A percentile compares a stretch with the other conserved stretches of the same genome.
phyloP scores from a whole-genome alignment of 371 early-diverging fungal species.

The Umbelopsis sp. region DNA sequence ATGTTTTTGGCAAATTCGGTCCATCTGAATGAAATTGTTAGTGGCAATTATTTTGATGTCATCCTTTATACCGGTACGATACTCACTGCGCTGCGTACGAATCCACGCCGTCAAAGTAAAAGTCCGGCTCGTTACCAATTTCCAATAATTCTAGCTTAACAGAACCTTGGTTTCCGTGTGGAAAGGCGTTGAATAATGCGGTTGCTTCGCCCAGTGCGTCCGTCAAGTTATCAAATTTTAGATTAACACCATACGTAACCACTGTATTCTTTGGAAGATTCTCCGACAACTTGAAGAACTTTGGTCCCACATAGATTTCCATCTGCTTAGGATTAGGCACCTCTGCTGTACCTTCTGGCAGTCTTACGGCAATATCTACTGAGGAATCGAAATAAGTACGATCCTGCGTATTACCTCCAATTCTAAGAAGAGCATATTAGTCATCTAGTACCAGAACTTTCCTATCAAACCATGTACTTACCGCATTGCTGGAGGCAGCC shows the following conservation, averaged over 20 bases:
- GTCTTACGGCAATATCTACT: conserved; percentile 7
- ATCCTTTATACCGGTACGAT: too few species aligned
- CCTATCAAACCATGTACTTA: not conserved
- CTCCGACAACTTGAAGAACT: not conserved
- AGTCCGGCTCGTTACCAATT: conserved; percentile 11
- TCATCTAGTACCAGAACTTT: too few species aligned
- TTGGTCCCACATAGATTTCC: conserved; percentile 1
- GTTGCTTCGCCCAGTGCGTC: conserved; percentile 3
- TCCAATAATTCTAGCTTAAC: not conserved
- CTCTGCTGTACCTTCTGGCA: not conserved
- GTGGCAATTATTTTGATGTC: too few species aligned
- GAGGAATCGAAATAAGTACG: conserved; percentile 3
- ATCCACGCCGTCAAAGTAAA: conserved; percentile 8
- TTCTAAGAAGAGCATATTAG: not conserved
- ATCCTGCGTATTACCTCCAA: conserved; percentile 9
- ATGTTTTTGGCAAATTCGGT: conserved; percentile 15
- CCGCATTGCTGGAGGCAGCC: not conserved
- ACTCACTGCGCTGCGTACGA: not conserved
- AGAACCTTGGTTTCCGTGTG: not conserved
- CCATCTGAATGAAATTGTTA: not conserved
- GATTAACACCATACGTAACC: not conserved
- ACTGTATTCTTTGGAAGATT: not conserved
- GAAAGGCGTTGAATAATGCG: conserved; percentile 1
- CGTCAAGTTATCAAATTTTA: not conserved
- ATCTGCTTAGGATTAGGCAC: not conserved